Evolutionary conservation across 305 asterid species (phyloP).

Genomic region (Solanum hybrid): DNA sequence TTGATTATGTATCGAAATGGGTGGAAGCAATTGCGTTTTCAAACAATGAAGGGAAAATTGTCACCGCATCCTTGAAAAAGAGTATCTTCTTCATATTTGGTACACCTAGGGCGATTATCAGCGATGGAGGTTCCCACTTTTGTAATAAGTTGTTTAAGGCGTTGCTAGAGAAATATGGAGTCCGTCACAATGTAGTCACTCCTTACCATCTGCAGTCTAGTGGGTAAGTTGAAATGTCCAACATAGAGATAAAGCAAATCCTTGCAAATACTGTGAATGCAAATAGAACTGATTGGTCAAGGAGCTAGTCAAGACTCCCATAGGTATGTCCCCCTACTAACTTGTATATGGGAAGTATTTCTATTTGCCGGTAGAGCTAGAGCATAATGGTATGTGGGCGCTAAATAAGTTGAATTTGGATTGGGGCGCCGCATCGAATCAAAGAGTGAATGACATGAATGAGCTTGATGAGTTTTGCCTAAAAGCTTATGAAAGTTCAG

Average conservation of each 20-base stretch:
- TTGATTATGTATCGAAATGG: background rate
- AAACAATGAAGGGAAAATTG: background rate
- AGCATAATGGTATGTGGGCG: background rate
- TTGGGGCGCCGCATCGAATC: background rate
- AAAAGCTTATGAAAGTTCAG: background rate
- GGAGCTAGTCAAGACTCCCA: background rate
- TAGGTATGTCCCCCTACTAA: background rate
- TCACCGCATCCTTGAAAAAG: background rate
- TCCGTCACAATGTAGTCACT: background rate
- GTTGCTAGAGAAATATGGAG: background rate
- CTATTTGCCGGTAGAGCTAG: background rate
- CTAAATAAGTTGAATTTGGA: background rate
- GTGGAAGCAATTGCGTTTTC: background rate
- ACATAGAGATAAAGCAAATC: background rate
- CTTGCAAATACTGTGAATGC: background rate
- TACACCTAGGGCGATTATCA: background rate
- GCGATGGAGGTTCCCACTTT: background rate
- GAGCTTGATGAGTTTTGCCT: background rate
- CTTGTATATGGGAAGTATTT: background rate
- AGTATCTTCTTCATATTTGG: background rate
- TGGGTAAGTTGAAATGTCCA: background rate
- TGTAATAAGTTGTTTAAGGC: background rate
- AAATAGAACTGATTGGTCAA: background rate
- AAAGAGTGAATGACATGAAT: background rate
- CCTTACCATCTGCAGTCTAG: background rate